phyloP scores from a whole-genome alignment of 768 basidiomycete species.

The Cyclocybe cylindracea region DNA sequence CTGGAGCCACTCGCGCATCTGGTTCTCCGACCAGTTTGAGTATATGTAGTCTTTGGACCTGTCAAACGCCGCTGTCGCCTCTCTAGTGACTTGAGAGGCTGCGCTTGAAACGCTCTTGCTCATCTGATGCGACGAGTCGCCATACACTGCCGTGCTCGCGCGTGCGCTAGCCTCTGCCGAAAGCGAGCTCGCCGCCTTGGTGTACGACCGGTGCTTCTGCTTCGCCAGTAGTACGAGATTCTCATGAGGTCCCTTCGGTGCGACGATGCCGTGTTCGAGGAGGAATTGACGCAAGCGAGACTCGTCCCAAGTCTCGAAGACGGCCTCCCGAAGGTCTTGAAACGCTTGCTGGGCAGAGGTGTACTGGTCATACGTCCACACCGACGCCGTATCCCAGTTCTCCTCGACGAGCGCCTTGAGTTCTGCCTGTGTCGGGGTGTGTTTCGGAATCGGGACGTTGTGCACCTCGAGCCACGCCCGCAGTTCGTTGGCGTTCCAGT shows the following conservation, averaged over 20 bases:
- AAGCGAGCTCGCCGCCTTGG: conserved; percentile 58
- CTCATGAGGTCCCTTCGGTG: conserved; percentile 77
- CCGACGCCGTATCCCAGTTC: conserved; percentile 57
- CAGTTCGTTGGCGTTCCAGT: conserved; percentile 69
- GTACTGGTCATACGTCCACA: conserved; percentile 69
- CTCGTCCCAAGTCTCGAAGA: conserved; percentile 87
- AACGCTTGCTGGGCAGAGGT: conserved; percentile 64
- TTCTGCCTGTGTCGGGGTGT: conserved; percentile 40
- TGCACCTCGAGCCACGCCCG: conserved; percentile 70
- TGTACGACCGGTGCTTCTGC: conserved; percentile 63
- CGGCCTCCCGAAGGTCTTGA: conserved; percentile 52
- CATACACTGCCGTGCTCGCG: conserved; percentile 53
- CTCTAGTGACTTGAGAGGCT: conserved; percentile 27
- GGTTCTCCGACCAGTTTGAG: conserved; percentile 85
- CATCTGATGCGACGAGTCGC: conserved; percentile 39
- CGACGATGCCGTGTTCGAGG: conserved; percentile 83
- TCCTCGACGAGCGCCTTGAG: conserved; percentile 51
- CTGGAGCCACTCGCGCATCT: conserved; percentile 71
- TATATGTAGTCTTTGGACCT: conserved; percentile 85
- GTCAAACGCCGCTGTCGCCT: conserved; percentile 44
- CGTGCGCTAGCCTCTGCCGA: conserved; percentile 47
- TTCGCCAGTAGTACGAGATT: conserved; percentile 79
- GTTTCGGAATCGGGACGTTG: conserved; percentile 55
- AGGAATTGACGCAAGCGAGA: conserved; percentile 79
- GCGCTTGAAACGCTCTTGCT: conserved; percentile 41